Base-by-base conservation (phyloP, 768 basidiomycete species). In the Pleurotus salmoneostramineus region DNA sequence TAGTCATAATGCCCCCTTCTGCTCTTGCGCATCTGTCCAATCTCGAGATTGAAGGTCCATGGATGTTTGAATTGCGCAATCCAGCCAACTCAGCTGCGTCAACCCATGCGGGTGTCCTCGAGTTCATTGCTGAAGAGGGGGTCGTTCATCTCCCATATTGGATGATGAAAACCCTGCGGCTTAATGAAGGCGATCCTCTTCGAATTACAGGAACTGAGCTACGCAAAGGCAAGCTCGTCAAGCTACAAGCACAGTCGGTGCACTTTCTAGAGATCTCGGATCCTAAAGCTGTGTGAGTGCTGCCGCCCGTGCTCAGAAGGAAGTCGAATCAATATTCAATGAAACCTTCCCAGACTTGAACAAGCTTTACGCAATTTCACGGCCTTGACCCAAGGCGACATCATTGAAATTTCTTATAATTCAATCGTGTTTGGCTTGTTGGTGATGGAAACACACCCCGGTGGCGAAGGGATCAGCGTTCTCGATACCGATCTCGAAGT, bases 61-160 rank as follows among this genome's bases (percentile, higher is more conserved):
- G 95, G 95, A 93, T 91, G 79, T 99, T 99, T 70, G 88, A 96
- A 62, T 79, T 99, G 52, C 88, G 92, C 50, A 98, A 98, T 72
- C 96, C 97, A 50, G 74, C 76, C 65, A 95, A 89, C 74, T 79
- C 81, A 52, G 91, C 85, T 35, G 90, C 83, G 56, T 95, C 83
- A 17, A 98, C 97, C 1, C 93, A 99, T 68, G 92, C 91, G 1
- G 97, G 97, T 77, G 97, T 99, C 31, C 83, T 99, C 32, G 97
- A 99, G 69, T 99, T 99, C 73, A 98, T 98, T 62, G 96, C 97
- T 2, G 89, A 97, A 57, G 96, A 98, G 71, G 97, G 97, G 10
- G 80, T 90, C 11, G 95, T 95, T 2, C 90, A 98, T 76, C 78
- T 99, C 12, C 97, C 97, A 0, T 90, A 94, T 64, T 99, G 97